Evolutionary conservation across 2,329 filamentous ascomycete species (phyloP), one percentile per base, ranked within the genome.

Genomic region (Acrodontium crateriforme): DNA sequence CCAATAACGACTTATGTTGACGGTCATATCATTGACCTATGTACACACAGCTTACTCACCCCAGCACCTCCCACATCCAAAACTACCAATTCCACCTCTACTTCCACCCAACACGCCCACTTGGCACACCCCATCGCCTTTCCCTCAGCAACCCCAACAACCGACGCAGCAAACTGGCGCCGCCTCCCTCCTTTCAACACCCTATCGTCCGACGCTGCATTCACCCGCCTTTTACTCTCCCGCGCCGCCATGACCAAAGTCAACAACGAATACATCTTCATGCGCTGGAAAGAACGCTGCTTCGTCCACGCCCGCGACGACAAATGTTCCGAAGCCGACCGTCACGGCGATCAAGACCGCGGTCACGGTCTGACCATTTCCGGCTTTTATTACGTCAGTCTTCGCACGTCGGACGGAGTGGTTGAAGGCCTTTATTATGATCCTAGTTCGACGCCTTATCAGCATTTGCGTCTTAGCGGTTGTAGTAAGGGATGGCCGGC

Each of bases 21-120:
- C 56, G 74, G 74, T 30, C 74, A 78, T 45, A 75, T 78, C 34
- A 67, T 78, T 35, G 74, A 78, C 46, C 71, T 66, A 40, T 47
- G 47, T 23, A 56, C 49, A 4, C 54, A 65, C 45, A 60, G 55
- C 25, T 56, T 78, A 39, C 54, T 67, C 27, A 69, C 65, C 8
- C 50, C 50, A 7, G 50, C 60, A 25, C 63, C 63, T 9, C 35
- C 34, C 16, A 28, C 37, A 31, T 41, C 22, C 10, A 31, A 9
- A 33, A 25, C 35, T 27, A 22, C 20, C 20, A 8, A 10, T 12
- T 22, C 20, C n/a, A 5, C 4, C n/a, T 22, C 20, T n/a, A 10
- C 20, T 22, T 22, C 20, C 20, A 5, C 20, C 10, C 20, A 8
- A 12, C 20, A 12, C 5, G 10, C 20, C 20, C 1, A 29, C 33